Evolutionary conservation across 306 rosid species (phyloP).

Genomic region (Leucaena leucocephala): DNA sequence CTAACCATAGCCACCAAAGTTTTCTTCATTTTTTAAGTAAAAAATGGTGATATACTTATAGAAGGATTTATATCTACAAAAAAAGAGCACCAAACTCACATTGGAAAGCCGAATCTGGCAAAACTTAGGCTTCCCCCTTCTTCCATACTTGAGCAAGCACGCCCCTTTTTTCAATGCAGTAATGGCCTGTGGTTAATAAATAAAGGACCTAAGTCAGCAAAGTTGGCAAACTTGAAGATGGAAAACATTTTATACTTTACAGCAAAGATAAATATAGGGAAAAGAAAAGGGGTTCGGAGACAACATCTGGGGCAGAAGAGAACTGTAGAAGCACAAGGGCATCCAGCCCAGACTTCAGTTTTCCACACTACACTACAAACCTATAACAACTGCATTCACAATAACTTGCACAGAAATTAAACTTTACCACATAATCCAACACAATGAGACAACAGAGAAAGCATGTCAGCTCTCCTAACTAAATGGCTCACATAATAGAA

Average conservation of each 20-base stretch:
- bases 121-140: conserved; percentile 97
- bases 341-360: conserved; percentile 15
- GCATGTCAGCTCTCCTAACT: conserved; percentile 20
- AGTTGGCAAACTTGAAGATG: conserved; percentile 10
- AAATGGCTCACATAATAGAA: not conserved
- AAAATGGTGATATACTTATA: not conserved
- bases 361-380: conserved; percentile 11
- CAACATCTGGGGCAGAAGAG: not conserved
- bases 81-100: conserved; percentile 59
- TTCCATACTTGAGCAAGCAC: conserved; percentile 90
- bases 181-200: conserved; percentile 73
- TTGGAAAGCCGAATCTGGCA: conserved; percentile 96
- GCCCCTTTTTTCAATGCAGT: conserved; percentile 98
- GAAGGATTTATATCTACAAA: not conserved
- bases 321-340: not conserved
- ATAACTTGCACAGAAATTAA: conserved; percentile 21
- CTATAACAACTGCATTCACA: conserved; percentile 15
- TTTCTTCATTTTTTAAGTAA: not conserved
- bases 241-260: not conserved
- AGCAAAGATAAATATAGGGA: not conserved
- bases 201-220: conserved; percentile 39
- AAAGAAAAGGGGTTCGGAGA: not conserved
- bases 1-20: not conserved
- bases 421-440: conserved; percentile 3
- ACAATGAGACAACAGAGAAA: not conserved